phyloP scores from a whole-genome alignment of 345 rosid species.

The Tarenaya hassleriana region DNA sequence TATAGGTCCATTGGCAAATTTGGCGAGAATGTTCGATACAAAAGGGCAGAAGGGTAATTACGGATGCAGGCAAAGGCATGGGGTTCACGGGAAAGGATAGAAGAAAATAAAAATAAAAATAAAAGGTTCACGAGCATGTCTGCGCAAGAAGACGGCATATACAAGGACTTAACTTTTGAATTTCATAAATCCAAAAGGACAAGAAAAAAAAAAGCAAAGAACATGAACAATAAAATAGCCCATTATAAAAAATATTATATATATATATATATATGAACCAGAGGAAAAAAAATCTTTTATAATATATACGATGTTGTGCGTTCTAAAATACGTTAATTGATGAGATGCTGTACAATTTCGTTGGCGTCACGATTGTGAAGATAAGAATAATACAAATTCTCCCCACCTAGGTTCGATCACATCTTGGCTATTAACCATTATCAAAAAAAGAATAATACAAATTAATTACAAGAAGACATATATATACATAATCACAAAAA shows the following conservation, averaged over 20 bases:
- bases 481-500: too few relatives aligned
- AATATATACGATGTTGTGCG: too few relatives aligned
- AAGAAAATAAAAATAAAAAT: background rate
- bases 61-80: slow-evolving; percentile 1
- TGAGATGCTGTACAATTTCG: too few relatives aligned
- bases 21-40: background rate
- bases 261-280: slow-evolving; percentile 15
- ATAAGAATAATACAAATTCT: too few relatives aligned
- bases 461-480: too few relatives aligned
- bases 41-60: slow-evolving; percentile 1
- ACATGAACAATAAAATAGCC: background rate
- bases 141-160: slow-evolving; percentile 44
- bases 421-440: too few relatives aligned
- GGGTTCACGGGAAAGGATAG: slow-evolving; percentile 37
- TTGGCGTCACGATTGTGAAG: too few relatives aligned
- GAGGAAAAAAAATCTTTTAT: too few relatives aligned
- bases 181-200: slow-evolving; percentile 13
- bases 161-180: slow-evolving; percentile 27
- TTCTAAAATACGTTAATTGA: too few relatives aligned
- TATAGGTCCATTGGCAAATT: too few relatives aligned
- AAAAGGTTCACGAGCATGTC: slow-evolving; percentile 49
- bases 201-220: background rate
- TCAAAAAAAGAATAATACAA: too few relatives aligned
- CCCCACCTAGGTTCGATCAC: too few relatives aligned
- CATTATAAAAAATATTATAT: slow-evolving; percentile 3